Evolutionary conservation across 148 eudicot species (phyloP).

Genomic region (Linanthus parryae): DNA sequence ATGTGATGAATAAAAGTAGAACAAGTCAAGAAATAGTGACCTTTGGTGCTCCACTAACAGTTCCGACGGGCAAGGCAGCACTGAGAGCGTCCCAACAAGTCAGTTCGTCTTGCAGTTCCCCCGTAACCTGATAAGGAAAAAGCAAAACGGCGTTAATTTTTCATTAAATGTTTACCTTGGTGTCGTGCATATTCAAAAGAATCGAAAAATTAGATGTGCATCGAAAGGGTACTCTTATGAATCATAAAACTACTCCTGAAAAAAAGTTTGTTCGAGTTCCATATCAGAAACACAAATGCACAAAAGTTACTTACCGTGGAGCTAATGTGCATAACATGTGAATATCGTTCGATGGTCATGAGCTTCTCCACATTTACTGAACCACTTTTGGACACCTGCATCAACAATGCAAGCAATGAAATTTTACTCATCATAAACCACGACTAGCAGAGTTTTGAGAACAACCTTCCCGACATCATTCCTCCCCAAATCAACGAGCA

Average conservation of each 20-base stretch:
- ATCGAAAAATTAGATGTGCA: too few relatives aligned
- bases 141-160: not conserved
- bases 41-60: constrained; percentile 98
- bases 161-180: not conserved
- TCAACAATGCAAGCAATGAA: constrained; percentile 4
- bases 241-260: too few relatives aligned
- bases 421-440: not conserved
- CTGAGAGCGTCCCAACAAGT: constrained; percentile 84
- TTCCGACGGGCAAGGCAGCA: constrained; percentile 91
- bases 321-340: constrained; percentile 98
- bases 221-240: too few relatives aligned
- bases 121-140: constrained; percentile 59
- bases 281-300: too few relatives aligned
- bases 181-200: not conserved
- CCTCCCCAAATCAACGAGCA: constrained; percentile 51
- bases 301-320: constrained; percentile 98
- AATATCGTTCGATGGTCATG: constrained; percentile 81
- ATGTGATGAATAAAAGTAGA: not conserved
- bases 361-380: constrained; percentile 81
- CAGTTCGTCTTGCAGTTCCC: constrained; percentile 65
- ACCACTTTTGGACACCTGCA: constrained; percentile 83
- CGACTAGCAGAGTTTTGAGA: not conserved
- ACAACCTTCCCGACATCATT: constrained; percentile 56
- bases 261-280: too few relatives aligned
- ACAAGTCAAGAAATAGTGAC: constrained; percentile 20